Conservation (phyloP, 2,329 filamentous ascomycete species). For the Ramichloridium luteum region DNA sequence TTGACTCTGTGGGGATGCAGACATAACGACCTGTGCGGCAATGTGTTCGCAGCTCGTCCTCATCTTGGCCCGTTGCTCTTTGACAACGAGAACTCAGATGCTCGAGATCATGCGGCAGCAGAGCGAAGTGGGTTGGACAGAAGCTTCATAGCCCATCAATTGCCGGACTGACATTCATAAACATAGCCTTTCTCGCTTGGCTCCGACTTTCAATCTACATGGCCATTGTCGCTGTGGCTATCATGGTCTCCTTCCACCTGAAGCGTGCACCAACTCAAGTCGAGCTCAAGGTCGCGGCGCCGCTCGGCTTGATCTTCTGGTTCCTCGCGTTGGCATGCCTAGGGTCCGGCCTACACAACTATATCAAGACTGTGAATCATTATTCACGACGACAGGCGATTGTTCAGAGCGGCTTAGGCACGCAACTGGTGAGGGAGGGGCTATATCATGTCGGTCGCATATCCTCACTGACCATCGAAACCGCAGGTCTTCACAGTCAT, state of each 20-base stretch:
- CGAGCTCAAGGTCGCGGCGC: constrained; percentile 67
- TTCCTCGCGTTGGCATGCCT: constrained; percentile 65
- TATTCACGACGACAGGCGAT: constrained; percentile 69
- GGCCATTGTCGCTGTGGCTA: constrained; percentile 77
- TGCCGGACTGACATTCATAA: background rate
- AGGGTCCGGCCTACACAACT: constrained; percentile 67
- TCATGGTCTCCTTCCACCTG: constrained; percentile 86
- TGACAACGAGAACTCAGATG: constrained; percentile 62
- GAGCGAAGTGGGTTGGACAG: constrained; percentile 57
- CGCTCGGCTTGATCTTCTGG: constrained; percentile 85
- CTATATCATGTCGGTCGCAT: no score
- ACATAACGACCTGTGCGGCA: constrained; percentile 30
- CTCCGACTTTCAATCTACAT: constrained; percentile 82
- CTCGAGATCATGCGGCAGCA: constrained; percentile 67
- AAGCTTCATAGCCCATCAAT: no score
- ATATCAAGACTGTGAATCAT: constrained; percentile 68
- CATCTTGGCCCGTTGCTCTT: constrained; percentile 57
- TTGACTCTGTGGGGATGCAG: constrained; percentile 14
- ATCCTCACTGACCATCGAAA: no score
- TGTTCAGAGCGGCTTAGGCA: constrained; percentile 89
- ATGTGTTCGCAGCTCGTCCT: constrained; percentile 49
- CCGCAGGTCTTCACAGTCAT: constrained; percentile 49
- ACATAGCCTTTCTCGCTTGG: constrained; percentile 70
- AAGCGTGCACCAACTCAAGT: constrained; percentile 56
- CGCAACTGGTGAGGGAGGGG: constrained; percentile 65